Base-by-base conservation (phyloP, 129 eudicot species). In the Flaveria bidentis region DNA sequence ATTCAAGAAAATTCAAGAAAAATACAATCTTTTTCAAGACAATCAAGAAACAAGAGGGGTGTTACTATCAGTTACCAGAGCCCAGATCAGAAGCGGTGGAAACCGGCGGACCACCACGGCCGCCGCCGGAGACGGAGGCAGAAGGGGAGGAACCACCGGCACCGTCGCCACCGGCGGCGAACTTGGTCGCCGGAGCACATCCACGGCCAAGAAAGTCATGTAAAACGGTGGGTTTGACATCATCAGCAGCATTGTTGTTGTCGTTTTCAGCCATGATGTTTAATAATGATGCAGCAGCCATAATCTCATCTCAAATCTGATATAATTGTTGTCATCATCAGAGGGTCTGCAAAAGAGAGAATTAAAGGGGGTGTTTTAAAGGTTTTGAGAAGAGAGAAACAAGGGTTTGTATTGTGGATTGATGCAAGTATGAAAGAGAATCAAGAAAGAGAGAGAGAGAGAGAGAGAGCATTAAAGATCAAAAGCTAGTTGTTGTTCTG, bases 71-170 rank as follows among this genome's bases (percentile, higher is more conserved):
- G 55, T 76, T 86, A 91, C 97, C 97, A 77, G 97, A 86, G 63
- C 85, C 97, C 85, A 91, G 95, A 91, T 88, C 97, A 87, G 97
- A 91, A 78, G 90, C 81, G 66, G 94, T 71, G 45, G 97, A 88
- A 26, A 86, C 82, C 72, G 90, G 93, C 30, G 86, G 86, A 67
- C 87, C 84, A 57, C 80, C 84, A 63, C 91, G 80, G 67, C 82
- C 82, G 28, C 88, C 85, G 63, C 82, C 91, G 14, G 85, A 83
- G 73, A 60, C 73, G 30, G 91, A 87, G 55, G 80, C 86, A 64
- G 92, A 85, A 47, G 87, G 83, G n/a, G 87, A 72, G n/a, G 89
- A 85, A 62, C 81, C 86, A 28, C 67, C 81, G 51, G 77, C 81
- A 15, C 57, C 79, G 16, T 23, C 77, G 3, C 14, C 51, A 44